Evolutionary conservation across 2,329 filamentous ascomycete genomes (phyloP).

Genomic region (Apiospora koreana): DNA sequence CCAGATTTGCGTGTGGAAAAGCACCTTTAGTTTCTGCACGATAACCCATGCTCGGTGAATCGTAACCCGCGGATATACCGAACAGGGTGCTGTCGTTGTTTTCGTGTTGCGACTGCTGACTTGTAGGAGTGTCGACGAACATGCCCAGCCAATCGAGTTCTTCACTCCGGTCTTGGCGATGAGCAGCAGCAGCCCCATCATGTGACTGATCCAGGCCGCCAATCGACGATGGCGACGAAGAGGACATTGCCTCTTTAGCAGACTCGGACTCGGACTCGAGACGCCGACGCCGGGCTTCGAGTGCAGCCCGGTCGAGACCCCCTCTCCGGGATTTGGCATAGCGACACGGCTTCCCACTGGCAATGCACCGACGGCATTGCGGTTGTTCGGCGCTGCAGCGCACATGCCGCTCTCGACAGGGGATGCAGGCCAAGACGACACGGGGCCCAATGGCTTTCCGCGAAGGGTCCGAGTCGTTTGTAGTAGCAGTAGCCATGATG

Average conservation of each 20-base stretch:
- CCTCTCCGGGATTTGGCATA: slow-evolving; percentile 55
- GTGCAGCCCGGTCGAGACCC: slow-evolving; percentile 34
- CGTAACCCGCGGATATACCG: neutral
- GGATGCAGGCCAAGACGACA: slow-evolving; percentile 48
- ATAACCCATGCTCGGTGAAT: neutral
- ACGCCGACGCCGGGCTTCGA: slow-evolving; percentile 30
- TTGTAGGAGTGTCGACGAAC: neutral
- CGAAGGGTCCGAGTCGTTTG: neutral
- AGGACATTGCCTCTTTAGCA: neutral
- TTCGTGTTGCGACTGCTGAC: neutral
- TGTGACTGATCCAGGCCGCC: neutral
- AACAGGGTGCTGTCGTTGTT: neutral
- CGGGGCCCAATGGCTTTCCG: slow-evolving; percentile 15
- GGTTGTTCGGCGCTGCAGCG: slow-evolving; percentile 54
- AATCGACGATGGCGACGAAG: neutral
- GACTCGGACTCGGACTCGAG: slow-evolving; percentile 18
- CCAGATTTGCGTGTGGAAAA: slow-evolving; percentile 27
- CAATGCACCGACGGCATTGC: slow-evolving; percentile 45
- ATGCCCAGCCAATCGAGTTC: neutral
- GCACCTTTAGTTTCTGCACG: slow-evolving; percentile 11
- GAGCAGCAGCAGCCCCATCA: neutral
- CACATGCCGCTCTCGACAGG: slow-evolving; percentile 51
- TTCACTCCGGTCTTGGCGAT: neutral
- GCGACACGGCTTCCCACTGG: slow-evolving; percentile 45
- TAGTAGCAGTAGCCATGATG: slow-evolving; percentile 8